phyloP scores from a whole-genome alignment of 495 filamentous ascomycete genomes.

The Talaromyces proteolyticus region DNA sequence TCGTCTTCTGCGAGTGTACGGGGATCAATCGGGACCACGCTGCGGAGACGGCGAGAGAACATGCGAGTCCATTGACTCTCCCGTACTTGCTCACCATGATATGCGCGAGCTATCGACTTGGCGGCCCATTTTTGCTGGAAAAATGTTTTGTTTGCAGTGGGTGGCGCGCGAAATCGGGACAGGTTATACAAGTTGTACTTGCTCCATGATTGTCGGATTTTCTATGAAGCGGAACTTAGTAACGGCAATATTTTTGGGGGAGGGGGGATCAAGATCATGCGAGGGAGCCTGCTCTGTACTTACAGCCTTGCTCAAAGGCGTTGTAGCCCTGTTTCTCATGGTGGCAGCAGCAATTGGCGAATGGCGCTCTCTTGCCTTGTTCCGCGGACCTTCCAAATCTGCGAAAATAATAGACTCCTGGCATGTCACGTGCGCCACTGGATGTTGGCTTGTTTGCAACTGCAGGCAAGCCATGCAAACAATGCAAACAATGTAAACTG shows the following conservation, averaged over 20 bases:
- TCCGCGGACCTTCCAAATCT: neutral
- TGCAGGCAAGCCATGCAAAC: too few species aligned
- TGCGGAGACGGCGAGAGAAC: slow-evolving; percentile 71
- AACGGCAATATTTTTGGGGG: neutral
- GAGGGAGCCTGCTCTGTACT: too few species aligned
- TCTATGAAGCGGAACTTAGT: slow-evolving; percentile 44
- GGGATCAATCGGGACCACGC: slow-evolving; percentile 81
- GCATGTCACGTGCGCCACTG: neutral
- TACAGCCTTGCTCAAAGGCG: slow-evolving; percentile 37
- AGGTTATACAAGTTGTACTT: slow-evolving; percentile 96
- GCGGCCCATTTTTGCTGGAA: slow-evolving; percentile 98
- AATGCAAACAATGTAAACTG: too few species aligned
- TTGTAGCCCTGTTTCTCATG: slow-evolving; percentile 46
- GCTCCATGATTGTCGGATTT: slow-evolving; percentile 94
- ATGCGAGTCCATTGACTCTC: slow-evolving; percentile 89
- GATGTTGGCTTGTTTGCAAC: neutral
- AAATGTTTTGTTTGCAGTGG: slow-evolving; percentile 52
- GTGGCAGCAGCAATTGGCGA: slow-evolving; percentile 12
- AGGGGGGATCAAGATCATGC: too few species aligned
- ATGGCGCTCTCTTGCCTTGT: neutral
- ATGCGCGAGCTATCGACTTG: slow-evolving; percentile 74
- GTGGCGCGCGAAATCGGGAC: slow-evolving; percentile 36
- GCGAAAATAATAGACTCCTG: neutral
- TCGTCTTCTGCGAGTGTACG: slow-evolving; percentile 67
- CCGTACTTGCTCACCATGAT: slow-evolving; percentile 90